Evolutionary conservation across 164 flowering plant species (phyloP), one percentile per base, ranked within the genome.

Genomic region (Saururus chinensis): DNA sequence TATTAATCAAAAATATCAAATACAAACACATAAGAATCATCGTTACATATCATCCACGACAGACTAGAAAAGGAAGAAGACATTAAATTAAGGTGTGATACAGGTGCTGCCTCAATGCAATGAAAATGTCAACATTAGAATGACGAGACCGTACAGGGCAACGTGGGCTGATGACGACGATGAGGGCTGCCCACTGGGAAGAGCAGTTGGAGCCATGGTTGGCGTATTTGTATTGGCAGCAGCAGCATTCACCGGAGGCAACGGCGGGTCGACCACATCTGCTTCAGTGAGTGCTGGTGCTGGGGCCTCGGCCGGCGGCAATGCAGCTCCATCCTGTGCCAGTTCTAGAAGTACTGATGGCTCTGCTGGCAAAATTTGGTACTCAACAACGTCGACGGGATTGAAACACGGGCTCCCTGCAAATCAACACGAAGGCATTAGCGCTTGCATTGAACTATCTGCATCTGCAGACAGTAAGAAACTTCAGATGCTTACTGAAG

Each of bases 201-300:
- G 4, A 19, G 58, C 49, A 22, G 75, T 21, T 22, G 78, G 68
- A 30, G 55, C 63, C 11, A 63, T 60, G 8, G 74, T 56, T 7
- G 77, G 53, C 0, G 62, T 9, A 0, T 25, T 17, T 1, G n/a
- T 13, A 45, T 55, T 9, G 23, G 55, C 11, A 4, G 60, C 53
- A n/a, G 25, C 63, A 3, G 60, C 56, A 10, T 72, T 23, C n/a
- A 82, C 79, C 0, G 84, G 70, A 10, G 97, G 97, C 23, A 90
- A 71, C 12, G 97, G 97, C 55, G 97, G 95, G 52, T 84, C 93
- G 7, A 76, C 73, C 4, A 88, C 64, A 26, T 88, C 83, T 0
- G 61, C 64, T 8, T 64, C 72, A 7, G 72, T 65, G 12, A 92
- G 78, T 0, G 75, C 53, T 4, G 92, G 82, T 0, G 60, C 68